Base-by-base conservation (phyloP, 805 yeast genomes). In the Cyberlindnera euphorbiae region DNA sequence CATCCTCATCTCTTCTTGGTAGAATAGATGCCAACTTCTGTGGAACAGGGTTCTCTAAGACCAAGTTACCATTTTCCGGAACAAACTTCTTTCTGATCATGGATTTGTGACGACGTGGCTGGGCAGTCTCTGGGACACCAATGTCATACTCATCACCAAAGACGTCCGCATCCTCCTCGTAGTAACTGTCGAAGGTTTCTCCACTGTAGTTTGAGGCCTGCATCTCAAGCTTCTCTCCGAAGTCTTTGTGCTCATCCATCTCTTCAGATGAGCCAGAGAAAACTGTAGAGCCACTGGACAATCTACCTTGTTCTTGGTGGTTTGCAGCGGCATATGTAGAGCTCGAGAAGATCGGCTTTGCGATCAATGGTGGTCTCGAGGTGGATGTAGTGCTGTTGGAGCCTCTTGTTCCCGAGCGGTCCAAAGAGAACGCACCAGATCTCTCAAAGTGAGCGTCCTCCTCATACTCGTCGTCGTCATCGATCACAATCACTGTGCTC, bases 11-110 rank as follows among this genome's bases (percentile, higher is more conserved):
- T 32, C 93, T 77, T 50, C 87, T 71, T 5, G 97, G 95, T 37
- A 94, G 64, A 46, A 88, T 89, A 43, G 83, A 79, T 48, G 80
- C 77, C 40, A 93, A 69, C 43, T 89, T 93, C 17, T 88, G 79
- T 11, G 99, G 97, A 32, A 93, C 82, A 4, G 97, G 96, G 52
- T 94, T 90, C 56, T 93, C 97, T 37, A 93, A 69, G 10, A 89
- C 87, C 56, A 93, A 73, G 51, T 90, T 78, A 50, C 96, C 94
- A 35, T 80, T 67, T 39, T 80, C 83, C 31, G 88, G 73, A 53
- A 79, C 63, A 57, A 84, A 86, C 50, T 83, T 82, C 52, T 88
- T 82, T 52, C 80, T 75, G 29, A 80, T 71, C 46, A 74, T 70
- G 3, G 84, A 74, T 51, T 79, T 80, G 46, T 82, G 81, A 50